phyloP scores from a whole-genome alignment of 108 stramenopile species.

The Nitzschia palea region DNA sequence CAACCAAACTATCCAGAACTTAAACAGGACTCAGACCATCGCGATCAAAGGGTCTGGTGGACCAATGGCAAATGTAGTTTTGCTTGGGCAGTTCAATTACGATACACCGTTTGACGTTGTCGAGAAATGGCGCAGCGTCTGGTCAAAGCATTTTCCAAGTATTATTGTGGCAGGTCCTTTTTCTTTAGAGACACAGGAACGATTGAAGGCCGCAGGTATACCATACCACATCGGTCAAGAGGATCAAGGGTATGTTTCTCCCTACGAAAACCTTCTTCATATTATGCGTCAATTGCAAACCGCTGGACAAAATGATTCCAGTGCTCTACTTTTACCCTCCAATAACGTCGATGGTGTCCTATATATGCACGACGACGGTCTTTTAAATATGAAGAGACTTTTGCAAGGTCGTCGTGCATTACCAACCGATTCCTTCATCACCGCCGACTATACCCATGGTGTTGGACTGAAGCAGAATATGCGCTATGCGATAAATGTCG shows the following conservation, averaged over 20 bases:
- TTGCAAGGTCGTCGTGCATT: background rate
- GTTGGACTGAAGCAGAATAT: background rate
- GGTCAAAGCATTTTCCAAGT: background rate
- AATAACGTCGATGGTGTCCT: background rate
- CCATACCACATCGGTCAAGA: background rate
- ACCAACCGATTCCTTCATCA: background rate
- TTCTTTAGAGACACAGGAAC: background rate
- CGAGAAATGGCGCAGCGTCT: background rate
- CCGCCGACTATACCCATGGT: background rate
- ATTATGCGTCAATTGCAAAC: too few relatives aligned
- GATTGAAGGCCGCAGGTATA: background rate
- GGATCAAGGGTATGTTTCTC: background rate
- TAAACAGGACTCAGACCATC: too few relatives aligned
- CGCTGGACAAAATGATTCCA: too few relatives aligned
- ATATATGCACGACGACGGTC: background rate
- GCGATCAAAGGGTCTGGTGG: too few relatives aligned
- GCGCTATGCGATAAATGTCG: background rate
- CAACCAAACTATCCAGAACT: too few relatives aligned
- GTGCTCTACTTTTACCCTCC: too few relatives aligned
- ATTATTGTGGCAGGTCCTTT: background rate
- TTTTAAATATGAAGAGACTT: background rate
- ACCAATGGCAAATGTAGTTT: background rate
- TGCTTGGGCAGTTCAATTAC: background rate
- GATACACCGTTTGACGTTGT: background rate
- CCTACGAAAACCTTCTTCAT: background rate